Percentiles rank a stretch among this genome's conserved stretches.
Evolutionary conservation across 768 basidiomycete species (phyloP).

Genomic region (Sistotremastrum niveocremeum): DNA sequence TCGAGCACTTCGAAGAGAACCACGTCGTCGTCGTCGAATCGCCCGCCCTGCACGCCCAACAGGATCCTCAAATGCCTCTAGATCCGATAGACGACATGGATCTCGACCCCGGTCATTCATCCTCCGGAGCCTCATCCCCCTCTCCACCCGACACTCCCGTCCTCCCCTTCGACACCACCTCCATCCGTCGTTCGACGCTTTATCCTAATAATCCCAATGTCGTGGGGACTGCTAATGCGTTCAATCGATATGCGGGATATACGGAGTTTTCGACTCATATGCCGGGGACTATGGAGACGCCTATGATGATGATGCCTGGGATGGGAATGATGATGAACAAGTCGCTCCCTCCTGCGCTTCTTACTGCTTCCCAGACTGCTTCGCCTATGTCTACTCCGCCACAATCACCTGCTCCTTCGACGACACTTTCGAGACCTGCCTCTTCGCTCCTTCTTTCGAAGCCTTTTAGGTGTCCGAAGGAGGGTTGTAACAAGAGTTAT

Average conservation of each 20-base stretch:
- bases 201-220: conserved; percentile 11
- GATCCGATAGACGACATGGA: conserved; percentile 59
- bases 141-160: conserved; percentile 26
- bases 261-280: conserved; percentile 49
- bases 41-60: neutral
- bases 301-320: neutral
- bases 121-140: conserved; percentile 22
- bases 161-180: conserved; percentile 38
- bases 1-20: conserved; percentile 86
- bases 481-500: conserved; percentile 91
- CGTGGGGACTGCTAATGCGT: conserved; percentile 34
- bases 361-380: conserved; percentile 28
- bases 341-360: conserved; percentile 46
- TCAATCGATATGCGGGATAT: conserved; percentile 59
- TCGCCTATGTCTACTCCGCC: neutral
- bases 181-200: conserved; percentile 34
- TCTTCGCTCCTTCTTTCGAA: conserved; percentile 61
- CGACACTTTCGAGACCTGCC: conserved; percentile 35
- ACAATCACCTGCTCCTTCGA: conserved; percentile 7
- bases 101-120: conserved; percentile 33
- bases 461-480: conserved; percentile 88
- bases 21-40: conserved; percentile 65
- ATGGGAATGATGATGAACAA: conserved; percentile 2
- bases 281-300: conserved; percentile 37
- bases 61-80: conserved; percentile 1